Evolutionary conservation across 495 filamentous ascomycete species (phyloP).

Genomic region (Ramalina intermedia): DNA sequence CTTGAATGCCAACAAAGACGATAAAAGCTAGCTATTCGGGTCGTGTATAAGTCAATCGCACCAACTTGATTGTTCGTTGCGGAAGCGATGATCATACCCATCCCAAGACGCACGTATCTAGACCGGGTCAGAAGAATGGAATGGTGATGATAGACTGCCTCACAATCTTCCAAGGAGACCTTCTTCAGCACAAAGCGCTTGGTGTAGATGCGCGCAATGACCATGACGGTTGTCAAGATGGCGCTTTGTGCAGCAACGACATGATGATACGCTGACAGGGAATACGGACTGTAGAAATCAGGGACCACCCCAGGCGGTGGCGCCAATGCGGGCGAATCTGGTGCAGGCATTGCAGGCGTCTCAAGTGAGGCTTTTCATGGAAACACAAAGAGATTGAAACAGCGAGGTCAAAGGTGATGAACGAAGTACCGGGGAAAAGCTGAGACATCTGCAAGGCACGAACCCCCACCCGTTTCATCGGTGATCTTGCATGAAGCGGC

Average conservation of each 20-base stretch:
- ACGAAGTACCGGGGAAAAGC: too few relatives aligned
- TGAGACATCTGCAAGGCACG: too few relatives aligned
- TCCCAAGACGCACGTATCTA: slow-evolving; percentile 6
- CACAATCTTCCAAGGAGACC: slow-evolving; percentile 15
- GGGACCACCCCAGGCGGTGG: slow-evolving; percentile 14
- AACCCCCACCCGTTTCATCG: too few relatives aligned
- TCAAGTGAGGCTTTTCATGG: not conserved
- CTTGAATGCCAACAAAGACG: not conserved
- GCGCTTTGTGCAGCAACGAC: slow-evolving; percentile 2
- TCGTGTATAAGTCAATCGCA: not conserved
- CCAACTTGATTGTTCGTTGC: not conserved
- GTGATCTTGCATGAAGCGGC: too few relatives aligned
- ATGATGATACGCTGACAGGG: slow-evolving; percentile 8
- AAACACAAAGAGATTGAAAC: too few relatives aligned
- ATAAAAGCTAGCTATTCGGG: not conserved
- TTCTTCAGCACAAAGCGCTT: slow-evolving; percentile 8
- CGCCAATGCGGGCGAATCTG: slow-evolving; percentile 4
- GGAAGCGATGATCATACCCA: not conserved
- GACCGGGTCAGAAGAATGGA: not conserved
- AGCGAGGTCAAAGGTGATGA: too few relatives aligned
- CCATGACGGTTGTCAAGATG: slow-evolving; percentile 1
- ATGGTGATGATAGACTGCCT: not conserved
- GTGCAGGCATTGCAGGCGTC: not conserved
- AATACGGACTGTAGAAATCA: slow-evolving; percentile 8
- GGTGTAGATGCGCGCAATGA: slow-evolving; percentile 9